Conservation (phyloP, 202 grass and related monocot species). For the Elaeis oleifera region DNA sequence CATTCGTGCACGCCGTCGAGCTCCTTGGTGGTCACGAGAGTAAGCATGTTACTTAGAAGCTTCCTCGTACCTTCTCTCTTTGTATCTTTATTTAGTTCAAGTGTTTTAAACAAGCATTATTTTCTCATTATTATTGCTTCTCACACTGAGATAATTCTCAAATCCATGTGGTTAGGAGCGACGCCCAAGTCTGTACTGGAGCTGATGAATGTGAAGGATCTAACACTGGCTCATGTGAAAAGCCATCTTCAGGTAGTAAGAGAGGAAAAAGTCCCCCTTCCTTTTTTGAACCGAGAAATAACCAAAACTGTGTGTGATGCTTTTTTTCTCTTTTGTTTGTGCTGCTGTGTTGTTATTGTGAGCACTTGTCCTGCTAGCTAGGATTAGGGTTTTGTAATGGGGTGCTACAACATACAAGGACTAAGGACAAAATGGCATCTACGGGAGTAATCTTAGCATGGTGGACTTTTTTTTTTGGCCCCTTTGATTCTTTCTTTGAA, state of each 20-base stretch:
- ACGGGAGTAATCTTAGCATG: not conserved
- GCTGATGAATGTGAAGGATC: constrained; percentile 97
- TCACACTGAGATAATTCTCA: not conserved
- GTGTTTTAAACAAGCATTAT: too few species aligned
- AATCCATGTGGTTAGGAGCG: constrained; percentile 50
- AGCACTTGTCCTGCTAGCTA: too few species aligned
- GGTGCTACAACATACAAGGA: not conserved
- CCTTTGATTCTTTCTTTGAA: constrained; percentile 11
- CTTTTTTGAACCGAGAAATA: too few species aligned
- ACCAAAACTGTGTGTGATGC: too few species aligned
- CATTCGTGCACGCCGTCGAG: constrained; percentile 86
- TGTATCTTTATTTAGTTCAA: too few species aligned
- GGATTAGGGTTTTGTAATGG: too few species aligned
- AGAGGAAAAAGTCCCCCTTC: not conserved
- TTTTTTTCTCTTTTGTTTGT: too few species aligned
- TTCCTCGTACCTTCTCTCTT: too few species aligned
- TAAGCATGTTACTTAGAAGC: constrained; percentile 18
- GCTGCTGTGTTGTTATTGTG: too few species aligned
- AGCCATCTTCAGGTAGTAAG: constrained; percentile 77
- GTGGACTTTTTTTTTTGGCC: not conserved
- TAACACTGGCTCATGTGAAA: constrained; percentile 92
- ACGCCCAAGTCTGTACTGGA: constrained; percentile 96
- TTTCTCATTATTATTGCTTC: too few species aligned
- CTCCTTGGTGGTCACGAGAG: constrained; percentile 95
- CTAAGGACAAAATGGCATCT: constrained; percentile 8